Evolutionary conservation across 2,329 filamentous ascomycete species (phyloP), one percentile per base, ranked within the genome.

Genomic region (Sphaerulina musiva): DNA sequence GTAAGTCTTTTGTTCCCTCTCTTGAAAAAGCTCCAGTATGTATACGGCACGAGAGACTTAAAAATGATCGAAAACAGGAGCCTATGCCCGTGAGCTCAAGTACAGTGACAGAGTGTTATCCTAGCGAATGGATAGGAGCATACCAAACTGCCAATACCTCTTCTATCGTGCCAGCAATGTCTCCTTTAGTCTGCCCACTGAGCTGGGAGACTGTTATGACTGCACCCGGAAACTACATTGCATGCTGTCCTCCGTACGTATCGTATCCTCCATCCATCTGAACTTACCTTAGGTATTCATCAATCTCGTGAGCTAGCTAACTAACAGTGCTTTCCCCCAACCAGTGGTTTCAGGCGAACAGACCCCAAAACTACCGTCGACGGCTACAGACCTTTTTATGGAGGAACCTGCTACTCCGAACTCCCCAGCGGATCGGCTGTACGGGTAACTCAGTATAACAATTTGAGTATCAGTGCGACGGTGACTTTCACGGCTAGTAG

Each of bases 191-290:
- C 12, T 58, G 55, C 38, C 55, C 55, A 9, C 23, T 46, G 23
- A 53, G 48, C 38, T 58, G 55, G 55, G 40, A 31, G 23, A 58
- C 52, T 11, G 52, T 55, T 14, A 49, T 55, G 51, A 58, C 52
- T 9, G 55, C 52, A 8, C 51, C 55, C 2, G 55, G 55, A 6
- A 55, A 58, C 42, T 59, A 59, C 34, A 45, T 59, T 36, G 57
- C 57, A 31, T 59, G 57, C 26, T 59, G 57, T 48, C 57, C 57
- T 8, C 51, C 57, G 54, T 58, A 36, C 40, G 55, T 58, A 4
- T n/a, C n/a, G n/a, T n/a, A n/a, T n/a, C n/a, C 9, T 23, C 9
- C 23, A 10, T 5, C 23, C 3, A n/a, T n/a, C n/a, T n/a, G n/a
- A n/a, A n/a, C n/a, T n/a, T n/a, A n/a, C n/a, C n/a, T n/a, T n/a